A percentile compares a stretch with the other conserved stretches of the same genome.
Conservation (phyloP, 1,284 basidiomycete species). For the Marasmius sp. region DNA sequence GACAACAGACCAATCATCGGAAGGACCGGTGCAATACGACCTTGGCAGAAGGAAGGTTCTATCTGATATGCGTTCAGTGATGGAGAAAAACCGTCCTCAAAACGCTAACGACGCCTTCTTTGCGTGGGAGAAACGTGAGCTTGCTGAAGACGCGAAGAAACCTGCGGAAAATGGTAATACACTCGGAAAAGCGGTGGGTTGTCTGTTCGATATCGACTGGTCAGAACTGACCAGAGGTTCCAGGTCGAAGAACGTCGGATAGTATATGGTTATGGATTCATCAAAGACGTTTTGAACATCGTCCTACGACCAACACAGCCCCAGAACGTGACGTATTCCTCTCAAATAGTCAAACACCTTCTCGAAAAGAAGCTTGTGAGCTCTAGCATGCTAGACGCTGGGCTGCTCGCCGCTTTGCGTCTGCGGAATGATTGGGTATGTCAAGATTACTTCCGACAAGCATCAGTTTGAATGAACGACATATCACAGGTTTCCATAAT, state of each 20-base stretch:
- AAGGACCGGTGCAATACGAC: conserved; percentile 22
- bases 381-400: conserved; percentile 58
- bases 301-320: conserved; percentile 41
- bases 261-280: conserved; percentile 48
- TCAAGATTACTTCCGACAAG: neutral
- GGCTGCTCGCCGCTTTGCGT: conserved; percentile 50
- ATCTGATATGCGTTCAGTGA: conserved; percentile 31
- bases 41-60: conserved; percentile 36
- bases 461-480: neutral
- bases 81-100: conserved; percentile 31
- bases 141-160: conserved; percentile 23
- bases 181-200: neutral
- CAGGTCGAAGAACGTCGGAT: conserved; percentile 15
- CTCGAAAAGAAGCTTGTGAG: conserved; percentile 54
- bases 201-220: neutral
- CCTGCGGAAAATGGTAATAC: neutral
- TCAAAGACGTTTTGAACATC: conserved; percentile 52
- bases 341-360: conserved; percentile 54
- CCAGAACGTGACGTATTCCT: conserved; percentile 42
- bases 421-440: conserved; percentile 67
- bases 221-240: neutral
- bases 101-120: conserved; percentile 50
- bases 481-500: conserved; percentile 49
- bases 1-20: conserved; percentile 8
- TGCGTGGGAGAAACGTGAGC: conserved; percentile 44